These are phyloP conservation scores for Hansfordia pulvinata DNA, from an alignment of 2,329 filamentous ascomycete genomes.

Conservation along the genomic window DNA sequence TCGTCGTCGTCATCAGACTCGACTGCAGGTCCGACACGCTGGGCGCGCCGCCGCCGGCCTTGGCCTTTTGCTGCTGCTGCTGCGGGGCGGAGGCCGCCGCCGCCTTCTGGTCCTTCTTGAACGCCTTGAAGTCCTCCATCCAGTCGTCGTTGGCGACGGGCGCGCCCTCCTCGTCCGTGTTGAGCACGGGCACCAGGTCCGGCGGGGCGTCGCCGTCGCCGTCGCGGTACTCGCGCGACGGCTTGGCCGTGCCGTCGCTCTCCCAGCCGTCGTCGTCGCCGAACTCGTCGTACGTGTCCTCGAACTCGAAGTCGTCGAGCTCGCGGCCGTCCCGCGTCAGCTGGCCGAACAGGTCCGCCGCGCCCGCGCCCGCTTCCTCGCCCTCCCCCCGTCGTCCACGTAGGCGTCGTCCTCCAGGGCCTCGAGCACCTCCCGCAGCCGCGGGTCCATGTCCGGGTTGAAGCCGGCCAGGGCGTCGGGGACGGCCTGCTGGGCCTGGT, in stretches of 20 bases:
- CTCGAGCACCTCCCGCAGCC: constrained; percentile 79
- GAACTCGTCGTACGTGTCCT: constrained; percentile 44
- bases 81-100: constrained; percentile 21
- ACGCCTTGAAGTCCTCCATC: constrained; percentile 86
- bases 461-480: constrained; percentile 88
- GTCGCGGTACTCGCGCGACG: constrained; percentile 38
- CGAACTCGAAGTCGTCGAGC: constrained; percentile 68
- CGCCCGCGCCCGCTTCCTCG: constrained; percentile 78
- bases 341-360: constrained; percentile 74
- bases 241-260: constrained; percentile 81
- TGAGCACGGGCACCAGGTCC: constrained; percentile 25
- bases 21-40: constrained; percentile 53
- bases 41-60: constrained; percentile 23
- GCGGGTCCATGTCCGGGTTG: constrained; percentile 94
- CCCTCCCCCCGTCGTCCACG: constrained; percentile 79
- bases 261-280: constrained; percentile 79
- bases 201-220: constrained; percentile 26
- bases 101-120: constrained; percentile 66
- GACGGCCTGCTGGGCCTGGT: constrained; percentile 85
- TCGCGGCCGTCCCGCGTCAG: constrained; percentile 59
- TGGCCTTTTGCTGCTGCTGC: no score
- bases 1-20: constrained; percentile 61
- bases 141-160: constrained; percentile 60
- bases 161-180: constrained; percentile 18
- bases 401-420: constrained; percentile 92